Evolutionary conservation across 257 asterid species (phyloP).

Genomic region (Pogostemon cablin): DNA sequence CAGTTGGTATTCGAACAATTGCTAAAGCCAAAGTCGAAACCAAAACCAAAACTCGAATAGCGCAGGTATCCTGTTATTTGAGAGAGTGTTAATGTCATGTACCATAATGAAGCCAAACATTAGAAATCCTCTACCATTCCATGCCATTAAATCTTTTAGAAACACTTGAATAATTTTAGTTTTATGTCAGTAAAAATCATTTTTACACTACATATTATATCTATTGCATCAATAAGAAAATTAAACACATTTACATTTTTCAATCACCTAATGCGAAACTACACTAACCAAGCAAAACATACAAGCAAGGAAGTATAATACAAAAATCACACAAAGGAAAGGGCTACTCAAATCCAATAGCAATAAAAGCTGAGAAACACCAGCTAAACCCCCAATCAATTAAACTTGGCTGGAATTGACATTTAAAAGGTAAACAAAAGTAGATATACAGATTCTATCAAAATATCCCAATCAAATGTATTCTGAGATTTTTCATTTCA

Average conservation of each 20-base stretch:
- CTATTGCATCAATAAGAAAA: neutral
- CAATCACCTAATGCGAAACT: neutral
- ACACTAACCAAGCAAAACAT: neutral
- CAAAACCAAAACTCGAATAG: neutral
- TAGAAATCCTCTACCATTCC: neutral
- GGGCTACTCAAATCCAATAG: no score
- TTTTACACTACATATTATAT: neutral
- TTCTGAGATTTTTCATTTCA: neutral
- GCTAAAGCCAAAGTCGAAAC: conserved; percentile 21
- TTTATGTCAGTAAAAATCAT: neutral
- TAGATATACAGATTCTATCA: neutral
- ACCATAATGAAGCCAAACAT: conserved; percentile 10
- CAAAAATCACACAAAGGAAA: no score
- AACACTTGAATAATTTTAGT: neutral
- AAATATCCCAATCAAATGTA: neutral
- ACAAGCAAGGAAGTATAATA: neutral
- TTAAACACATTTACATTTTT: neutral
- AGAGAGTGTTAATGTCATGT: neutral
- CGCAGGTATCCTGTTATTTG: neutral
- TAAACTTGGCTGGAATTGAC: neutral
- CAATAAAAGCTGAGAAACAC: neutral
- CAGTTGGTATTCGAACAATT: conserved; percentile 22
- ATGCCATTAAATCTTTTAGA: neutral
- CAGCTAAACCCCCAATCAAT: conserved; percentile 7
- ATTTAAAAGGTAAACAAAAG: neutral